Percentiles rank a stretch among this genome's conserved stretches.
phyloP scores from a whole-genome alignment of 2,329 filamentous ascomycete species.

The Trichoderma semiorbis region DNA sequence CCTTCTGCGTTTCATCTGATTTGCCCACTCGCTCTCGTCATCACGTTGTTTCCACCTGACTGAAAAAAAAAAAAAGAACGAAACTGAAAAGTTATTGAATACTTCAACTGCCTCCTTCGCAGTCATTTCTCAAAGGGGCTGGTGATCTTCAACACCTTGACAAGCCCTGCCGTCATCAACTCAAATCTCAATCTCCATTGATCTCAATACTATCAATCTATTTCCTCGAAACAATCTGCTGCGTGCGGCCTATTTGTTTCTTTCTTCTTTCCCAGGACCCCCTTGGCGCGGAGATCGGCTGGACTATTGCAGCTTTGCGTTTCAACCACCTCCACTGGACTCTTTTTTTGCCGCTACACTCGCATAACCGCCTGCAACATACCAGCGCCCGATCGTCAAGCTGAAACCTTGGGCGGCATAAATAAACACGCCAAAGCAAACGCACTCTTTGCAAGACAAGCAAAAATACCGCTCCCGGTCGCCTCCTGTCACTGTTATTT shows the following conservation, averaged over 20 bases:
- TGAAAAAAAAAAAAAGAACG: not conserved
- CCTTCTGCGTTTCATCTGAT: constrained; percentile 4
- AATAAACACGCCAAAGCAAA: constrained; percentile 6
- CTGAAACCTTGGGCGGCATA: constrained; percentile 8
- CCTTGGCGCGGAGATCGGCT: constrained; percentile 11
- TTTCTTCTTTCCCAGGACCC: not conserved
- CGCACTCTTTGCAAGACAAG: not conserved
- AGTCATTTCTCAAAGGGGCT: constrained; percentile 16
- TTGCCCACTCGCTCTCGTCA: not conserved
- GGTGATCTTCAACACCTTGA: constrained; percentile 4
- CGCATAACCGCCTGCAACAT: not conserved
- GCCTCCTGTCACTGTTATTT: not conserved
- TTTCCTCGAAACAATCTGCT: not conserved
- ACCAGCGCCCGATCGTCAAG: not conserved
- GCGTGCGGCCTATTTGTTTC: not conserved
- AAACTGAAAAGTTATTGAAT: not conserved
- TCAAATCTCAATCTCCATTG: not conserved
- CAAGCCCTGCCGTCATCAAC: not conserved
- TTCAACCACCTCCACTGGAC: not conserved
- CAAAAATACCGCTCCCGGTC: not conserved
- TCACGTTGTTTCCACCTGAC: not conserved
- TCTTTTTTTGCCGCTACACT: not conserved
- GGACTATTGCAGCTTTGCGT: constrained; percentile 3
- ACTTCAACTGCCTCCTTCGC: constrained; percentile 11
- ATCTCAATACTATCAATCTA: not conserved